phyloP scores from a whole-genome alignment of 768 basidiomycete species.

The Calocera viscosa region DNA sequence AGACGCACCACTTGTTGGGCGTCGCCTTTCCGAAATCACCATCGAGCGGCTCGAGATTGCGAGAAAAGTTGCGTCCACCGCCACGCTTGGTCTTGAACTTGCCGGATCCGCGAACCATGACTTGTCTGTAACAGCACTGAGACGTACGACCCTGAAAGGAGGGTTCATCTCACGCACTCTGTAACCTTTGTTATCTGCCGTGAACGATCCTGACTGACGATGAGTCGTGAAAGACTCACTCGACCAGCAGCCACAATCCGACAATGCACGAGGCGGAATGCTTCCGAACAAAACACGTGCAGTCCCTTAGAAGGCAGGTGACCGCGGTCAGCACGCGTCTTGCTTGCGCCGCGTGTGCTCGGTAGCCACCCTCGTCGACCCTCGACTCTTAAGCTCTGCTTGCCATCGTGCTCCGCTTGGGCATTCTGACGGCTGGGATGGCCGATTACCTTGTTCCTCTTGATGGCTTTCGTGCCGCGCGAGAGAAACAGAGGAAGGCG shows the following conservation, averaged over 20 bases:
- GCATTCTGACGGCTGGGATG: background rate
- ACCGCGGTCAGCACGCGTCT: background rate
- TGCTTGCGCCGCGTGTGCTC: too few species aligned
- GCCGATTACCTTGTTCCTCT: background rate
- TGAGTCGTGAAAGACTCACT: background rate
- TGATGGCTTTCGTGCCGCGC: background rate
- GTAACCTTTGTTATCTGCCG: background rate
- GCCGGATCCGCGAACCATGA: constrained; percentile 33
- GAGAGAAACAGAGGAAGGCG: background rate
- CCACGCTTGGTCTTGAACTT: constrained; percentile 81
- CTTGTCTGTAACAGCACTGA: background rate
- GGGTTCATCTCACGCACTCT: too few species aligned
- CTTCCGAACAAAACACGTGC: background rate
- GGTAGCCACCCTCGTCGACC: too few species aligned
- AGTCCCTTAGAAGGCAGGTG: background rate
- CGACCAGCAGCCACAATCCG: background rate
- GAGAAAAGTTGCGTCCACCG: constrained; percentile 69
- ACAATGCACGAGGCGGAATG: background rate
- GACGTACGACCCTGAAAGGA: too few species aligned
- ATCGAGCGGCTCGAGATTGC: constrained; percentile 28
- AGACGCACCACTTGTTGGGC: background rate
- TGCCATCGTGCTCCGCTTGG: background rate
- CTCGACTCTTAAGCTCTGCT: too few species aligned
- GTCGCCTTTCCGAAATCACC: constrained; percentile 14
- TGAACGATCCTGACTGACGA: background rate